A percentile compares a stretch with the other conserved stretches of the same genome.
These are phyloP conservation scores for Escovopsis sp. DNA, from an alignment of 2,329 filamentous ascomycete species.

Conservation along the genomic window DNA sequence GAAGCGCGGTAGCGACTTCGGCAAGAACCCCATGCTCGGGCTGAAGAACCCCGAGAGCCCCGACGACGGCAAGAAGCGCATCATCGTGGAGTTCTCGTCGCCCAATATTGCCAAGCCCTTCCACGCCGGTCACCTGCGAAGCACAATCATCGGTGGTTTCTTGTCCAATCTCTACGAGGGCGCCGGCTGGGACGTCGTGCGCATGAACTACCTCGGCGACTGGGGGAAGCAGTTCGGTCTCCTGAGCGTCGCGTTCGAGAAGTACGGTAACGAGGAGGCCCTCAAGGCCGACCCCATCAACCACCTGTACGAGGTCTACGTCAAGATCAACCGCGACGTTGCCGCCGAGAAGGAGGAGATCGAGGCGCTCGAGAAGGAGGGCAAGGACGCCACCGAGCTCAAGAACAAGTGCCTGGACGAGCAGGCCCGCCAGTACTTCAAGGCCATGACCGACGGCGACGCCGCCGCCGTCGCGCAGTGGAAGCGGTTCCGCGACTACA, in stretches of 20 bases:
- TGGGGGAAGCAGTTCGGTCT: conserved; percentile 71
- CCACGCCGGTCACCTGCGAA: conserved; percentile 63
- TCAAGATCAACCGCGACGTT: conserved; percentile 58
- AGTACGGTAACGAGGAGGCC: conserved; percentile 59
- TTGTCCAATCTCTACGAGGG: conserved; percentile 56
- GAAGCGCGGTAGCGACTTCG: conserved; percentile 21
- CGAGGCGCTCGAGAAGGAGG: conserved; percentile 38
- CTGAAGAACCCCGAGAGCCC: conserved; percentile 47
- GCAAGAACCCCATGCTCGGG: conserved; percentile 46
- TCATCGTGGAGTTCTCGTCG: conserved; percentile 69
- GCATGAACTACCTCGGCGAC: conserved; percentile 64
- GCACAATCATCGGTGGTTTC: conserved; percentile 69
- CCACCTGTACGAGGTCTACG: conserved; percentile 71
- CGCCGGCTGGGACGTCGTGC: conserved; percentile 57
- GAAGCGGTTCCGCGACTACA: conserved; percentile 51
- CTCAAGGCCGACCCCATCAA: conserved; percentile 62
- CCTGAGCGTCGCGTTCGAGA: conserved; percentile 59
- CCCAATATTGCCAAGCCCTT: conserved; percentile 82
- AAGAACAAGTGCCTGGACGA: conserved; percentile 51
- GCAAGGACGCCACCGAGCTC: conserved; percentile 32
- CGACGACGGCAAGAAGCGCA: conserved; percentile 46
- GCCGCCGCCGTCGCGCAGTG: conserved; percentile 44
- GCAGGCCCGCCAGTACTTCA: conserved; percentile 60
- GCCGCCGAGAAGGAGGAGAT: conserved; percentile 51
- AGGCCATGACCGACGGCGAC: conserved; percentile 56